Evolutionary conservation across 176 grass and related monocot species (phyloP), one percentile per base, ranked within the genome.

Genomic region (Miscanthus lutarioriparius): DNA sequence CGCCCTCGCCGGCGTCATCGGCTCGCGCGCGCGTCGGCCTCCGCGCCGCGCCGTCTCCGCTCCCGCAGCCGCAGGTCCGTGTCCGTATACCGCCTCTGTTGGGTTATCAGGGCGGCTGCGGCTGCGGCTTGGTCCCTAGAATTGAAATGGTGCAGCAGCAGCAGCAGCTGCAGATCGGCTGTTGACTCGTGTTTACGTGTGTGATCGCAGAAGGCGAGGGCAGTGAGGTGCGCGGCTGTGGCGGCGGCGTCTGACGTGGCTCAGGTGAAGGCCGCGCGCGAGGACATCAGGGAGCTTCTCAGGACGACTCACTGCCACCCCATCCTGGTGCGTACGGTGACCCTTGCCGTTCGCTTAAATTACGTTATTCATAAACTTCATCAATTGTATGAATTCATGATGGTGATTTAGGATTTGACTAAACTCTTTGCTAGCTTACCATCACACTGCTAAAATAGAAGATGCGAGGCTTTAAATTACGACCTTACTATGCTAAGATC

Each of bases 261-360:
- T 75, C 93, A 96, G 88, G 81, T 96, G 78, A 99, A 90, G 84
- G 83, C 88, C 43, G 96, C 96, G 6, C 89, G 88, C 71, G 88
- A 96, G 88, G 96, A 99, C 75, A 92, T 91, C 67, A 96, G 66
- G 83, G 96, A 91, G 48, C 88, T 99, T 51, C 93, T 99, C 74
- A 91, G 70, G 65, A 84, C 81, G 8, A 92, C 83, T 14, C 82
- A 86, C 65, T 94, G 91, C 86, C 93, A 99, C 83, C 96, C 96
- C 8, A 99, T 99, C 81, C 71, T 99, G 91, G 96, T 99, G 90
- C 33, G 80, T 74, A 43, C 5, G 67, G 49, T 30, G 48, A 41
- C 10, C 45, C 45, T 14, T 54, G 28, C 17, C 19, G 16, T n/a
- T 6, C 12, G 27, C 4, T 61, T 68, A 13, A 27, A 14, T 63